Evolutionary conservation across 2,329 filamentous ascomycete genomes (phyloP).

Genomic region (Cyanodermella asteris): DNA sequence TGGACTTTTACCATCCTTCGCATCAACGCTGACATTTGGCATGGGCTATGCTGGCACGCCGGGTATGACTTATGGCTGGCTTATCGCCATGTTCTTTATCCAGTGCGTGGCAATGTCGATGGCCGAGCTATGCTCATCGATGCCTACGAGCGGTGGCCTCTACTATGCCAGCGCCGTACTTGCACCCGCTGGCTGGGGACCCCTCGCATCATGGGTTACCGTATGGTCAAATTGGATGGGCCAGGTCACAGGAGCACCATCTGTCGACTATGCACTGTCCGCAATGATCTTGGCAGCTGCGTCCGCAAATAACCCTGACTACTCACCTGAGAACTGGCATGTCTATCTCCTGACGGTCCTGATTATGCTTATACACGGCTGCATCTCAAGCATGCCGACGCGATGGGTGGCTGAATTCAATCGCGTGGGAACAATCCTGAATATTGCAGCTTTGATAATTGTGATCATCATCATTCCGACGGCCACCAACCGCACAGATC

Average conservation of each 20-base stretch:
- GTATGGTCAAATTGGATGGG: constrained; percentile 50
- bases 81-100: constrained; percentile 50
- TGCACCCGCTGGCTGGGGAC: constrained; percentile 42
- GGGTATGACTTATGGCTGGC: constrained; percentile 58
- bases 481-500: constrained; percentile 26
- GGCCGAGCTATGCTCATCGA: constrained; percentile 51
- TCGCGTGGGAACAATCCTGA: constrained; percentile 46
- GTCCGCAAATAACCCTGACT: constrained; percentile 45
- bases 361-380: constrained; percentile 45
- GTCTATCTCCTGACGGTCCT: constrained; percentile 44
- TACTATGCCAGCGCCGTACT: constrained; percentile 56
- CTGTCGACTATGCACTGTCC: constrained; percentile 42
- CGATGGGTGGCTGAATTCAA: constrained; percentile 50
- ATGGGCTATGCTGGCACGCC: constrained; percentile 34
- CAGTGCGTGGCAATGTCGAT: constrained; percentile 46
- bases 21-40: constrained; percentile 29
- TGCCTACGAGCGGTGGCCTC: constrained; percentile 51
- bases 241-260: constrained; percentile 44
- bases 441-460: constrained; percentile 43
- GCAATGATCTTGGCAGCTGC: constrained; percentile 51
- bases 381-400: constrained; percentile 49
- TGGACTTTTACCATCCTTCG: constrained; percentile 48
- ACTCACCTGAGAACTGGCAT: constrained; percentile 42
- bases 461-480: constrained; percentile 49
- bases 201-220: constrained; percentile 42